Conservation (phyloP, 257 asterid species). For the Cynanchum wilfordii region DNA sequence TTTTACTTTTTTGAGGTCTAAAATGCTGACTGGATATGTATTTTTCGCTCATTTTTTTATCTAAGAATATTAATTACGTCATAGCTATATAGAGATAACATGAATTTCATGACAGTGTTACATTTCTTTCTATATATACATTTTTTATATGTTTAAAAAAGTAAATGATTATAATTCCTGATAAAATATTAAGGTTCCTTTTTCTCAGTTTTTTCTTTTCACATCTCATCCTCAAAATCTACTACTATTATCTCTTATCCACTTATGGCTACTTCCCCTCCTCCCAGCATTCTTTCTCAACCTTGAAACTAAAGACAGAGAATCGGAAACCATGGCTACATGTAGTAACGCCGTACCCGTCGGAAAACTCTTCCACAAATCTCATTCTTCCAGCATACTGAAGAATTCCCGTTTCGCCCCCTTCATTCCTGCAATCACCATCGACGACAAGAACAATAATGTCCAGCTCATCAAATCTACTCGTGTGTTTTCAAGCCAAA, state of each 20-base stretch:
- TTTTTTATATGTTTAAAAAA: no score
- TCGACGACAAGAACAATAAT: slow-evolving; percentile 10
- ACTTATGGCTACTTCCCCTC: neutral
- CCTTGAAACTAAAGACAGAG: slow-evolving; percentile 5
- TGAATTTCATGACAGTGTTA: no score
- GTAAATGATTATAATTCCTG: no score
- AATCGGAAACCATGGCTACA: slow-evolving; percentile 30
- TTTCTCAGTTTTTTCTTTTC: no score
- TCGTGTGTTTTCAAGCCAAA: slow-evolving; percentile 18
- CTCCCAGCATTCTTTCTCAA: slow-evolving; percentile 4
- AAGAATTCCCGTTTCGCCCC: slow-evolving; percentile 17
- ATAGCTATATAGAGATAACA: no score
- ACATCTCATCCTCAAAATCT: neutral
- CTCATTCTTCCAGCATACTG: slow-evolving; percentile 23
- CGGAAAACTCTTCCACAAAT: neutral
- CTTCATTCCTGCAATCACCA: slow-evolving; percentile 15
- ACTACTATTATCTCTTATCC: neutral
- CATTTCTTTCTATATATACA: no score
- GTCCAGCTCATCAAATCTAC: slow-evolving; percentile 20
- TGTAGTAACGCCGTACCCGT: neutral
- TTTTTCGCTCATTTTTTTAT: no score
- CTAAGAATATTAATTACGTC: no score
- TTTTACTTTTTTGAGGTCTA: no score
- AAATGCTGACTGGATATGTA: no score
- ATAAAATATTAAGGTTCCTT: no score